A percentile compares a stretch with the other conserved stretches of the same genome.
These are phyloP conservation scores for Moniliella sp. DNA, from an alignment of 1,284 basidiomycete species.

Conservation along the genomic window DNA sequence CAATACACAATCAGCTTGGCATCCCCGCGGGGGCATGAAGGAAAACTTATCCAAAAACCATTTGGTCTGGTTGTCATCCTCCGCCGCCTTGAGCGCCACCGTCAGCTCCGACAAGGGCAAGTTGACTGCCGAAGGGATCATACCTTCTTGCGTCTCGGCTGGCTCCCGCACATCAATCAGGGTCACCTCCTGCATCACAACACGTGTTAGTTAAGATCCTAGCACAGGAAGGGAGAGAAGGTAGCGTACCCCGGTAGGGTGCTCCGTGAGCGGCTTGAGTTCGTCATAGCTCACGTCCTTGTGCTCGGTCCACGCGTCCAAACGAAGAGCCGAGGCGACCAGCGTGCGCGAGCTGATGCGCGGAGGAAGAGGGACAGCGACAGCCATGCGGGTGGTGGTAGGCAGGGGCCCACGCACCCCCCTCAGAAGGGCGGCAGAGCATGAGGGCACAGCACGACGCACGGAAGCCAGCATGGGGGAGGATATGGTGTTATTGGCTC, in stretches of 20 bases:
- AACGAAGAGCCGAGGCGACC: constrained; percentile 1
- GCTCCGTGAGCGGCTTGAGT: constrained; percentile 57
- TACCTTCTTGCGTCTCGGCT: constrained; percentile 74
- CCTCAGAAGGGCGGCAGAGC: too few species aligned
- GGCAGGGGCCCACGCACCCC: too few species aligned
- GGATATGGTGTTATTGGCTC: too few species aligned
- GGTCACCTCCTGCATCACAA: constrained; percentile 6
- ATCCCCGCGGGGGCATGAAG: constrained; percentile 54
- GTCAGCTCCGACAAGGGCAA: constrained; percentile 63
- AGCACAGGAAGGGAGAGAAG: background rate
- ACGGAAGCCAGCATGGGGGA: too few species aligned
- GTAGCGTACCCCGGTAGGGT: constrained; percentile 54
- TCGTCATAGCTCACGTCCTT: constrained; percentile 52
- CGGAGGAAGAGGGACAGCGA: background rate
- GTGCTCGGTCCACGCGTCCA: constrained; percentile 12
- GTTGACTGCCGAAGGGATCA: constrained; percentile 84
- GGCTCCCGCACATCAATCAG: constrained; percentile 62
- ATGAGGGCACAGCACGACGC: too few species aligned
- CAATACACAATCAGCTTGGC: constrained; percentile 87
- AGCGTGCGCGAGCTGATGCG: background rate
- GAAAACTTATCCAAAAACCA: constrained; percentile 44
- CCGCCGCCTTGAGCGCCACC: constrained; percentile 50
- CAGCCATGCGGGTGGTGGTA: background rate
- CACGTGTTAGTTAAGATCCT: background rate
- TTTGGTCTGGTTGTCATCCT: too few species aligned